These are phyloP conservation scores for Zygnema circumcarinatum DNA, from an alignment of 139 green algal species.

Conservation along the genomic window DNA sequence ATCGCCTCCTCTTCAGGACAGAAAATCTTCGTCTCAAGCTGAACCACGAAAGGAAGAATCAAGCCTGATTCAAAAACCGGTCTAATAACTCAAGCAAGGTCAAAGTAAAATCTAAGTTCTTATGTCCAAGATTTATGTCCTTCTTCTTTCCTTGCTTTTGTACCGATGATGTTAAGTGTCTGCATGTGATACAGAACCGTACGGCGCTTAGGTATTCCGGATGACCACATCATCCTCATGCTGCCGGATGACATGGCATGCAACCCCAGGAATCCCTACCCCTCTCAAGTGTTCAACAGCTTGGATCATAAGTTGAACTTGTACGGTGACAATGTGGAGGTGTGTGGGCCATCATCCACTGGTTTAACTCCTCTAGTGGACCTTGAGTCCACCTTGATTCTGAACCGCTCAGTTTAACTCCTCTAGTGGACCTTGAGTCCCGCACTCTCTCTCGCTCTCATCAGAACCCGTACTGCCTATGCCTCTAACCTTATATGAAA, in stretches of 20 bases:
- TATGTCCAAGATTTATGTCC: background rate
- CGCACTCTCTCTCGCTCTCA: too few species aligned
- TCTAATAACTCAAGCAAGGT: background rate
- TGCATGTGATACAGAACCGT: constrained; percentile 58
- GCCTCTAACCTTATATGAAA: too few species aligned
- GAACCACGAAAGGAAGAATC: background rate
- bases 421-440: background rate
- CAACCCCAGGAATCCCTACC: constrained; percentile 81
- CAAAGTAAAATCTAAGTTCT: background rate
- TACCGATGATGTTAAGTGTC: background rate
- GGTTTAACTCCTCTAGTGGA: background rate
- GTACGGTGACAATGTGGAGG: constrained; percentile 81
- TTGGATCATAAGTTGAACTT: constrained; percentile 75
- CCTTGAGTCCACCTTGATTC: background rate
- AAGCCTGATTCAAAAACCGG: background rate
- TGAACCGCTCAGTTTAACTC: background rate
- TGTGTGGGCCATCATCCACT: constrained; percentile 9
- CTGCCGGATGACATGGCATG: constrained; percentile 88
- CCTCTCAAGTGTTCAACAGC: constrained; percentile 76
- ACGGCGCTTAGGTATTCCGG: constrained; percentile 85
- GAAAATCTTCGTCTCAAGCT: background rate
- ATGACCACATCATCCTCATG: constrained; percentile 95
- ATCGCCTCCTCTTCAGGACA: background rate
- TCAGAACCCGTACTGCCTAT: too few species aligned
- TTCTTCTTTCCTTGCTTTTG: background rate